phyloP scores from a whole-genome alignment of 495 filamentous ascomycete genomes.

The Aspergillus avenaceus region DNA sequence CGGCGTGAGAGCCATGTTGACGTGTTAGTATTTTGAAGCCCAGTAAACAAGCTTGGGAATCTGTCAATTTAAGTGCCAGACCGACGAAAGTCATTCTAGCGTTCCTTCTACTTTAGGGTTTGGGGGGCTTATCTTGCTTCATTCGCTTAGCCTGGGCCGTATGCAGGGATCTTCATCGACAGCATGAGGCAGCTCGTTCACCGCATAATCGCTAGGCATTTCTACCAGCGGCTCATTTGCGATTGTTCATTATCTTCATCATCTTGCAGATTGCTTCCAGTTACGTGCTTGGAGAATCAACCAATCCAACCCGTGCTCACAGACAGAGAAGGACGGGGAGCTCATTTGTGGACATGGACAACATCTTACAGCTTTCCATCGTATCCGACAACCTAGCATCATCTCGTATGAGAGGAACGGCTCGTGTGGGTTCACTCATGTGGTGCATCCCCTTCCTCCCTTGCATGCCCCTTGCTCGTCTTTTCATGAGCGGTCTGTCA shows the following conservation, averaged over 20 bases:
- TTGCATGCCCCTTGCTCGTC: background rate
- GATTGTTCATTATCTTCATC: too few relatives aligned
- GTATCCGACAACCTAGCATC: background rate
- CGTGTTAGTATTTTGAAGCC: too few relatives aligned
- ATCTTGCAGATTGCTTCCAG: too few relatives aligned
- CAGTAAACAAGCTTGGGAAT: too few relatives aligned
- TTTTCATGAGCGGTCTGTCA: background rate
- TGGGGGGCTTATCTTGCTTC: background rate
- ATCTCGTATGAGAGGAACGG: background rate
- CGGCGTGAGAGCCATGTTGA: slow-evolving; percentile 10
- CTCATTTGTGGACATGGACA: too few relatives aligned
- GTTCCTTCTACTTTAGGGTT: background rate
- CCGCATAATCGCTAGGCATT: background rate
- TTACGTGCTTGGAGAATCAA: too few relatives aligned
- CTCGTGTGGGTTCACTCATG: background rate
- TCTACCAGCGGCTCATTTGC: too few relatives aligned
- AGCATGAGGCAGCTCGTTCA: background rate
- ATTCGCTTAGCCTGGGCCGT: background rate
- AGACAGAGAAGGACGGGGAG: too few relatives aligned
- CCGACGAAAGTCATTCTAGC: background rate
- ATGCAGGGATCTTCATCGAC: background rate
- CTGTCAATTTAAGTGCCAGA: too few relatives aligned
- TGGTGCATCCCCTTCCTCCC: background rate
- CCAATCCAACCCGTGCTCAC: too few relatives aligned
- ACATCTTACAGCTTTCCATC: too few relatives aligned